Percentiles rank a stretch among this genome's conserved stretches.
Conservation (phyloP, 139 green algal species). For the Trebouxia sp. region DNA sequence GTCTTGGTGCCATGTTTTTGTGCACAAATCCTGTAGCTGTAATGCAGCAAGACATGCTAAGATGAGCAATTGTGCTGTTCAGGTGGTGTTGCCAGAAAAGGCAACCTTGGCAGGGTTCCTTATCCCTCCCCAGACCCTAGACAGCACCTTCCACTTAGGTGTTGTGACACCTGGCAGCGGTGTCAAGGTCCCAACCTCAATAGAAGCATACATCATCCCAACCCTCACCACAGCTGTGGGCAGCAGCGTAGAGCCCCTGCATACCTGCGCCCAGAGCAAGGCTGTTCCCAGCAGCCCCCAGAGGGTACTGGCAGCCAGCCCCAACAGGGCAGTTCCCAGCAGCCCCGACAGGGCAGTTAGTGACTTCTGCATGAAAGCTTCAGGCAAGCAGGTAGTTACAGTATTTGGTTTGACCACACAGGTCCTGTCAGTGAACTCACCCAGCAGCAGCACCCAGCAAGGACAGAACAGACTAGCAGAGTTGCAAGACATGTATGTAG, state of each 20-base stretch:
- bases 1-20: not conserved
- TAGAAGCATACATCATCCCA: not conserved
- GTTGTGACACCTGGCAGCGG: not conserved
- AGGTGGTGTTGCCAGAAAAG: not conserved
- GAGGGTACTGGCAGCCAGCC: too few relatives aligned
- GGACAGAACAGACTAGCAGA: not conserved
- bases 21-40: not conserved
- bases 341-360: not conserved
- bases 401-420: not conserved
- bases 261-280: not conserved
- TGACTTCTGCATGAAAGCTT: not conserved
- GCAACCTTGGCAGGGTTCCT: not conserved
- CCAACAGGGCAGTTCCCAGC: not conserved
- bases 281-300: not conserved
- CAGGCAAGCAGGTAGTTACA: not conserved
- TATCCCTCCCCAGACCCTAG: slow-evolving; percentile 1
- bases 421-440: too few relatives aligned
- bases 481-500: slow-evolving; percentile 1
- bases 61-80: not conserved
- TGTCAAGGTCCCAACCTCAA: not conserved
- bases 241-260: not conserved
- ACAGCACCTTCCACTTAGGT: slow-evolving; percentile 16
- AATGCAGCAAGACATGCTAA: not conserved
- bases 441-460: too few relatives aligned
- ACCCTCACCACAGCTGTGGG: not conserved